These are phyloP conservation scores for Paramecium tetraurelia DNA, from an alignment of 73 alveolate genomes.

Conservation along the genomic window DNA sequence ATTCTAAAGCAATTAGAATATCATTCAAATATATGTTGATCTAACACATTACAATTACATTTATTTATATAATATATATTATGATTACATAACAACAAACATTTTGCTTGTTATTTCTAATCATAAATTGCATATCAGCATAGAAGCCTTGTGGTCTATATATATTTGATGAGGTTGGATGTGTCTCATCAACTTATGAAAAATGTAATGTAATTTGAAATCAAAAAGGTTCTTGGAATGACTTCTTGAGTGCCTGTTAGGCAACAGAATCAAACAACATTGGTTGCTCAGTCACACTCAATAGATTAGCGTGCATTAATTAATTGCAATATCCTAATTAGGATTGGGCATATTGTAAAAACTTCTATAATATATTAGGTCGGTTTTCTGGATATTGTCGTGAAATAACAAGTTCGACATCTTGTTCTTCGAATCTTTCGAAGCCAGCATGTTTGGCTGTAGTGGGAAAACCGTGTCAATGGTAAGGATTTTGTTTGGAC, in stretches of 20 bases:
- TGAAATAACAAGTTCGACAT: background rate
- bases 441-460: constrained; percentile 5
- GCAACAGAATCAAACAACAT: background rate
- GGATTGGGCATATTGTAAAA: constrained; percentile 22
- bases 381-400: constrained; percentile 17
- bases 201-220: background rate
- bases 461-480: background rate
- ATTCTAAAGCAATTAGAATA: background rate
- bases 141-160: background rate
- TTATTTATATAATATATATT: background rate
- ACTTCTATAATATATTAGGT: background rate
- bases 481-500: background rate
- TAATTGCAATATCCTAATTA: background rate
- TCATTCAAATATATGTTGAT: background rate
- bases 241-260: background rate
- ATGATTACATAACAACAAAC: background rate
- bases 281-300: background rate
- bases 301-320: background rate
- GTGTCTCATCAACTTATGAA: background rate
- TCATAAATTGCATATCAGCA: background rate
- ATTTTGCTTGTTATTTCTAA: background rate
- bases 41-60: background rate
- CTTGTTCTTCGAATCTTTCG: background rate
- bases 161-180: background rate
- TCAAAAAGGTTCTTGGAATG: background rate